Evolutionary conservation across 1,139 yeast genomes (phyloP), one percentile per base, ranked within the genome.

Genomic region (Geotrichum siamense): DNA sequence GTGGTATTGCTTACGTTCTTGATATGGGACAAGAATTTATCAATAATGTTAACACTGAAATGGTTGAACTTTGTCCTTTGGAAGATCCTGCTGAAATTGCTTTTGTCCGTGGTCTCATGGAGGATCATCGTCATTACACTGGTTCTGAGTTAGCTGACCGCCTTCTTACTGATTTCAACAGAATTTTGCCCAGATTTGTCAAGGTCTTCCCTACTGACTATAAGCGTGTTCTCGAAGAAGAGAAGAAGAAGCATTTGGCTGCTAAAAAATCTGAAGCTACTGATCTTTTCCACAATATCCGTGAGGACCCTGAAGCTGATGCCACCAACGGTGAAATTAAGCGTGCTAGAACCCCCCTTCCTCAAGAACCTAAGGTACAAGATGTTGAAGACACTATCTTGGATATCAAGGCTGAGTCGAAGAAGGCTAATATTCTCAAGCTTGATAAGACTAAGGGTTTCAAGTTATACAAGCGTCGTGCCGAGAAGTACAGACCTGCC

Each of bases 1-100:
- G 98, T 68, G 98, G 98, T 78, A 91, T 91, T 64, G 95, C 96
- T 26, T 91, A 91, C 62, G 96, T 93, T 49, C 74, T 89, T 58
- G 95, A 89, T 59, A 84, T 91, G 74, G 96, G 93, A 44, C 96
- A 89, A 63, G 96, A 87, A 62, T 89, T 91, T 60, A 68, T 71
- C 53, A 79, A 79, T 50, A 82, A 82, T 68, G 89, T 85, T 54
- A 91, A 91, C 68, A 62, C 69, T 39, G 91, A 82, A 54, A 80
- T 86, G 56, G 91, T 91, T 56, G 96, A 83, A 58, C 74, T 91
- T 48, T 73, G 82, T 38, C 72, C 73, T 47, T 75, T 91, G 44
- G 73, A 78, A 44, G 97, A 89, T 55, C 94, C 97, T 5, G 74
- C 82, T 45, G 98, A 91, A 68, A 83, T 89, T 68, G 96, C 96